Evolutionary conservation across 768 basidiomycete species (phyloP), one percentile per base, ranked within the genome.

Genomic region (Kwoniella newhampshirensis): DNA sequence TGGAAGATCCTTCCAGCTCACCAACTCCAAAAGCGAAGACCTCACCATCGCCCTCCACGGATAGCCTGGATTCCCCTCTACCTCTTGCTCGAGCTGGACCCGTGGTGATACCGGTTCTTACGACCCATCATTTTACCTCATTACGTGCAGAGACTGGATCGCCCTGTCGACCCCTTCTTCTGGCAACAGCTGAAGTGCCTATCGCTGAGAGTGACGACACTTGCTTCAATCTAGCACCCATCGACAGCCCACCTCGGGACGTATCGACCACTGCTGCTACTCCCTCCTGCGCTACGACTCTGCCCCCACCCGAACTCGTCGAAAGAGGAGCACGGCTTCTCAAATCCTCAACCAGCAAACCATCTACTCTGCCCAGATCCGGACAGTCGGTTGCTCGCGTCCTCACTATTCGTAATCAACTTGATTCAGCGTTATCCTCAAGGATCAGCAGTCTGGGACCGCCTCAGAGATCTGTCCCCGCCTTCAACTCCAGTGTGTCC

Each of bases 51-150:
- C 47, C 50, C 23, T 23, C 48, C 32, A 32, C 9, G 25, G 46
- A 39, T 26, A 49, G 58, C 23, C 15, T 56, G 12, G 68, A 70
- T 42, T 71, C 67, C 2, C 67, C 70, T 18, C 30, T 72, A 17
- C 66, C 67, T 2, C 8, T 69, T 1, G 57, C 54, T 27, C 57
- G 70, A 44, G 70, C 57, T 11, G 70, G 70, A 15, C 68, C 66
- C 5, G 68, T 72, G 26, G 48, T 72, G 41, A 69, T 72, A 25
- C 70, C 70, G 3, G 39, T 36, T 17, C 28, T 67, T 11, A 23
- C 54, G 3, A 41, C 39, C 20, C 61, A 66, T 41, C 36, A 51
- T 25, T 30, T 51, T 5, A 21, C 35, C 23, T 46, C 62, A 0
- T 67, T 69, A 17, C 60, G 60, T 13, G 63, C 66, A 17, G 69